Evolutionary conservation across 1,284 basidiomycete genomes (phyloP), one percentile per base, ranked within the genome.

Genomic region (Bondarzewia mesenterica): DNA sequence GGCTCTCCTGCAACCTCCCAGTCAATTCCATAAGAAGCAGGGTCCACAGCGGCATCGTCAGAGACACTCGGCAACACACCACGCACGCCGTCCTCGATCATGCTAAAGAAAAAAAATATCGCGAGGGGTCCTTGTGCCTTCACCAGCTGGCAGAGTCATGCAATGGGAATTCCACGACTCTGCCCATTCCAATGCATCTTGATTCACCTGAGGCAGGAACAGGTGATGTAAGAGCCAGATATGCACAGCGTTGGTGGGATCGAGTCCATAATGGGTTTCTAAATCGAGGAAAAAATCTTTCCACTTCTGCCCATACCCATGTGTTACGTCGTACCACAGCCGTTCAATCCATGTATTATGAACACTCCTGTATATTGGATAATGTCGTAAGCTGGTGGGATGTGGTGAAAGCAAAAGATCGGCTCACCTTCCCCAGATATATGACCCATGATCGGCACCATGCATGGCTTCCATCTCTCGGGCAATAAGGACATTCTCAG

Each of bases 401-500:
- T 20, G 7, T 10, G 16, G 29, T 7, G n/a, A 39, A 39, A 7
- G 37, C 7, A 43, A 23, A 15, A 21, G 45, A 25, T 16, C 36
- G 3, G 60, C 60, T 56, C 54, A 65, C 63, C 58, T 36, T 20
- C 71, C 72, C 54, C 58, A 65, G 21, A 69, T 65, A 43, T 67
- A 69, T 0, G 63, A 65, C 1, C 64, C 63, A 0, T 58, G 50
- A 6, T 42, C 47, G 0, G 42, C 21, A 10, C 64, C 66, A 4
- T 51, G 43, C 2, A 44, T 22, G n/a, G 45, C 44, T 44, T 67
- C 63, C 60, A 68, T 67, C 23, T 41, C 53, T 2, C 38, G 42
- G 8, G 61, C 62, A 3, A 66, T 60, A 5, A 44, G 41, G 2
- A 62, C 20, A 44, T 68, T 68, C 52, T 68, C 63, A 1, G 55